Base-by-base conservation (phyloP, 208 protist genomes). In the Endotrypanum monterogeii region DNA sequence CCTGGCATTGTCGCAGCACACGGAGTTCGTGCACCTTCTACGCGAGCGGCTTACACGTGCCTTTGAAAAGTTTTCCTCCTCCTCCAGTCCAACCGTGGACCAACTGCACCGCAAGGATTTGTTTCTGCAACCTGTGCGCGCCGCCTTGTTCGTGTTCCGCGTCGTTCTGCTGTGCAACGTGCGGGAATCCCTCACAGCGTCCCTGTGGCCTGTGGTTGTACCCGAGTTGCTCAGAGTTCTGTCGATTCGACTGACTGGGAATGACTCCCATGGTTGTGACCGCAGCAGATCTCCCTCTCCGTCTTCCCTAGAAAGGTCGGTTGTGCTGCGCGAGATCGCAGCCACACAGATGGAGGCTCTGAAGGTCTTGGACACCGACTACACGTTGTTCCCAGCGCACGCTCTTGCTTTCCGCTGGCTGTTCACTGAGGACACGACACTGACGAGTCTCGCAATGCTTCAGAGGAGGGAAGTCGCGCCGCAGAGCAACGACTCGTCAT, bases 291-390 rank as follows among this genome's bases (percentile, higher is more conserved):
- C 51, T 58, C 32, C 23, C 37, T 48, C 50, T 35, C 12, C 28
- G 57, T 14, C 46, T 51, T 9, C 57, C 30, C 30, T 50, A 16
- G 50, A 46, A 12, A 51, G 60, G 16, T 11, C 32, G 4, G 66
- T 79, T 55, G 67, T 73, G 30, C 25, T 74, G 74, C 73, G 61
- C 32, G 85, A 90, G 56, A 55, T 90, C 23, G 50, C 80, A 18
- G 58, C 74, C 16, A 74, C 90, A 44, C 84, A 89, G 69, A 63
- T 88, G 82, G 89, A 94, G 71, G 84, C 82, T 5, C 52, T 94
- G 32, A 94, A 94, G 78, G 76, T 85, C 41, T 55, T 87, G 14
- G 86, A 91, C 63, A 73, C 77, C n/a, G 80, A 74, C 69, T 72
- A 89, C 67, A 76, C 83, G 3, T 76, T 91, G 58, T 69, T 78